Conservation (phyloP, 768 basidiomycete genomes). For the Suillus paluster region DNA sequence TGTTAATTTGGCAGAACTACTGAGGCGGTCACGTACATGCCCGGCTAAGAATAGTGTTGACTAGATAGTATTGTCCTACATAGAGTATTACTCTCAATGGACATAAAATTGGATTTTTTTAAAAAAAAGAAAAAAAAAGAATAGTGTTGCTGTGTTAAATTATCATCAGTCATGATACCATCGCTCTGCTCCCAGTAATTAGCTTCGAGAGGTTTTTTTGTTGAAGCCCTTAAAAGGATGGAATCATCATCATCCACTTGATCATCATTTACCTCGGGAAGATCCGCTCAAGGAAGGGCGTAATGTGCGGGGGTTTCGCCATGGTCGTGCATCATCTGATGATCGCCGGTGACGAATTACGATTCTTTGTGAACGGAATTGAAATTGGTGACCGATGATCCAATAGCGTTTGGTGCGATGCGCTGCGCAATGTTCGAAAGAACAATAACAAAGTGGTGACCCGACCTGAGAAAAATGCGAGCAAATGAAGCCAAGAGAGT, state of each 20-base stretch:
- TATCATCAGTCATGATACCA: conserved; percentile 16
- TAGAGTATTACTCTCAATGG: too few relatives aligned
- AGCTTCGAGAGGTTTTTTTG: neutral
- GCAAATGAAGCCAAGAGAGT: conserved; percentile 36
- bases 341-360: conserved; percentile 39
- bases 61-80: too few relatives aligned
- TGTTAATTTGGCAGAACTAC: neutral
- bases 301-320: conserved; percentile 26
- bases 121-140: too few relatives aligned
- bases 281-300: too few relatives aligned
- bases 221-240: conserved; percentile 8
- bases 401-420: conserved; percentile 41
- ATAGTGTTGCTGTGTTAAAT: too few relatives aligned
- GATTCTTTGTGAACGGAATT: conserved; percentile 32
- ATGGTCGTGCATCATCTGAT: conserved; percentile 39
- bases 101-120: too few relatives aligned
- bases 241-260: conserved; percentile 9
- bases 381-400: conserved; percentile 36
- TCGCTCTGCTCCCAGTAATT: conserved; percentile 29
- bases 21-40: neutral
- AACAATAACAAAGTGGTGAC: conserved; percentile 9
- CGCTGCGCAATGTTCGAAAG: conserved; percentile 32
- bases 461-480: conserved; percentile 32
- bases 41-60: neutral
- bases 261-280: too few relatives aligned